phyloP scores from a whole-genome alignment of 1,284 basidiomycete genomes.

The Marasmius oreades region DNA sequence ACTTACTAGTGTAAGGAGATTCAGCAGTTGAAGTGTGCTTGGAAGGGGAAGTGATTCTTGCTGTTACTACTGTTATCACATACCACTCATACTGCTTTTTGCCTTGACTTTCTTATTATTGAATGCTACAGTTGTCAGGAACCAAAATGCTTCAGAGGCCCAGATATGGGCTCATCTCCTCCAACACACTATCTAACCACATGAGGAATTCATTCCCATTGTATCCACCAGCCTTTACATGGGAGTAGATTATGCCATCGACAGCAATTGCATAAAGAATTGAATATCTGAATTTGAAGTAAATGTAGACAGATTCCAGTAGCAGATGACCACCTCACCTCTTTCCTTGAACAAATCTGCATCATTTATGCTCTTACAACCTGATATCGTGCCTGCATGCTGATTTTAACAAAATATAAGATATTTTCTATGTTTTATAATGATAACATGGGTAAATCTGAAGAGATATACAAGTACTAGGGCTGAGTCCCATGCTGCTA shows the following conservation, averaged over 20 bases:
- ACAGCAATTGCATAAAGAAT: slow-evolving; percentile 18
- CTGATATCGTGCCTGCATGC: too few species aligned
- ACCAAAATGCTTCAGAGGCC: not conserved
- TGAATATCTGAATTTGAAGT: slow-evolving; percentile 18
- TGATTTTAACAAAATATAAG: too few species aligned
- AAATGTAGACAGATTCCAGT: too few species aligned
- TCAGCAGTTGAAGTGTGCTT: not conserved
- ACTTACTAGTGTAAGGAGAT: not conserved
- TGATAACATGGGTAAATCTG: too few species aligned
- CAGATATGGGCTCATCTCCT: slow-evolving; percentile 17
- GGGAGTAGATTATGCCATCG: slow-evolving; percentile 18
- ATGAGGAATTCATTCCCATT: slow-evolving; percentile 18
- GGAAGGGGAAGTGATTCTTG: too few species aligned
- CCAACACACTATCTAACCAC: slow-evolving; percentile 19
- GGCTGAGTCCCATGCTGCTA: too few species aligned
- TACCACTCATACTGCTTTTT: not conserved
- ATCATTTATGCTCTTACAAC: too few species aligned
- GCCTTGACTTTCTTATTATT: not conserved
- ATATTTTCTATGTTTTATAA: too few species aligned
- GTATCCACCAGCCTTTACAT: slow-evolving; percentile 20
- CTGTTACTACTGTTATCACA: not conserved
- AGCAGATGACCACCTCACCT: too few species aligned
- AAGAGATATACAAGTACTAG: too few species aligned
- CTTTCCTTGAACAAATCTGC: too few species aligned
- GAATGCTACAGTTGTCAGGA: not conserved